A percentile compares a stretch with the other conserved stretches of the same genome.
Conservation (phyloP, 2,329 filamentous ascomycete species). For the Aplosporella prunicola region DNA sequence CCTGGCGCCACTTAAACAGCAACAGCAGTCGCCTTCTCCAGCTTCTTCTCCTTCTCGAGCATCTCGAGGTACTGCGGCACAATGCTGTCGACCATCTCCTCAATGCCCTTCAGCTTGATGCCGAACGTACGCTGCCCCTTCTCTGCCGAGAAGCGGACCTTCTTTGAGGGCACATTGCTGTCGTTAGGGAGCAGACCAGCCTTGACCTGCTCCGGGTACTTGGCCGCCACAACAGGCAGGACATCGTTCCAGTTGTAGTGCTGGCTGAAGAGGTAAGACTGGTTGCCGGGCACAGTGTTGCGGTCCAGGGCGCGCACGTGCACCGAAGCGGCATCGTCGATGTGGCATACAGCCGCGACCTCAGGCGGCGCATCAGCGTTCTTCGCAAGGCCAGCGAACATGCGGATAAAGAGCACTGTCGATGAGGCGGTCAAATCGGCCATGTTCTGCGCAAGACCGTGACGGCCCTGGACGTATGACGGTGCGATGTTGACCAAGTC, state of each 20-base stretch:
- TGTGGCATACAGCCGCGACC: conserved; percentile 1
- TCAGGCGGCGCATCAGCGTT: not conserved
- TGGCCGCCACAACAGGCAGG: not conserved
- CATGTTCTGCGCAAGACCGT: not conserved
- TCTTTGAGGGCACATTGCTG: conserved; percentile 3
- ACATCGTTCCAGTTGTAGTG: conserved; percentile 3
- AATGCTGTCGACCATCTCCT: not conserved
- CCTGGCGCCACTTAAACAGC: not conserved
- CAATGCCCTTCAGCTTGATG: not conserved
- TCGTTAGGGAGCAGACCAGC: conserved; percentile 6
- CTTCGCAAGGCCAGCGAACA: not conserved
- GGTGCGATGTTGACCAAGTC: conserved; percentile 1
- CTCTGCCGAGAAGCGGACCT: not conserved
- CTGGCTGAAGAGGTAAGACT: not conserved
- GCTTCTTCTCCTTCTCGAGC: conserved; percentile 1
- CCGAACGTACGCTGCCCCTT: conserved; percentile 2
- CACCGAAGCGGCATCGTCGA: conserved; percentile 9
- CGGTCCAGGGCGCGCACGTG: conserved; percentile 11
- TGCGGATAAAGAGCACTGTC: not conserved
- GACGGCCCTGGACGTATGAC: not conserved
- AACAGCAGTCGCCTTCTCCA: not conserved
- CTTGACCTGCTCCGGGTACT: conserved; percentile 8
- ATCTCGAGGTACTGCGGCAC: conserved; percentile 1
- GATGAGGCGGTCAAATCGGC: not conserved
- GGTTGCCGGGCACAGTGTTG: conserved; percentile 1